Evolutionary conservation across 345 rosid species (phyloP).

Genomic region (Pugionium cornutum): DNA sequence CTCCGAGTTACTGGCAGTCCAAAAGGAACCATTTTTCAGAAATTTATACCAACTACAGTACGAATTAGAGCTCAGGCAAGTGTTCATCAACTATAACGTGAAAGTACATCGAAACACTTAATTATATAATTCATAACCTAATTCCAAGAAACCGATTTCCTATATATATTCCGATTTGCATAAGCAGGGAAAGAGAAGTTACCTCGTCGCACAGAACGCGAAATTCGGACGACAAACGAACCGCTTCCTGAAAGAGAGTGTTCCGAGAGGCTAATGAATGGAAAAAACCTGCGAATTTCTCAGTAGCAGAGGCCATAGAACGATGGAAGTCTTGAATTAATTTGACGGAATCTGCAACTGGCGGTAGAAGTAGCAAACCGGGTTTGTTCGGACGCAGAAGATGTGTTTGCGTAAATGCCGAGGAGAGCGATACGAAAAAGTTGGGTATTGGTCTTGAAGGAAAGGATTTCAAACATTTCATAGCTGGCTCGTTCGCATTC

Average conservation of each 20-base stretch:
- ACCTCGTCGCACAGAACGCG: conserved; percentile 52
- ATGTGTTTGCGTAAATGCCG: conserved; percentile 50
- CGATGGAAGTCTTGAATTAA: conserved; percentile 46
- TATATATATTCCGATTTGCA: neutral
- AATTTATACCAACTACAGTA: neutral
- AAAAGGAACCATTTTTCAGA: neutral
- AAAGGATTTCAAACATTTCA: conserved; percentile 28
- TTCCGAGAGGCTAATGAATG: conserved; percentile 50
- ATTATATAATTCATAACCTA: neutral
- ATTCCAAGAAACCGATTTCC: neutral
- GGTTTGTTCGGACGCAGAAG: conserved; percentile 37
- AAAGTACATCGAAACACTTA: neutral
- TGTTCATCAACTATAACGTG: neutral
- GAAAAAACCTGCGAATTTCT: conserved; percentile 43
- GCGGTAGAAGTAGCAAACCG: conserved; percentile 34
- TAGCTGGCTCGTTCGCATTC: conserved; percentile 34
- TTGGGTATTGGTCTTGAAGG: conserved; percentile 30
- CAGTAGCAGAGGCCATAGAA: conserved; percentile 50
- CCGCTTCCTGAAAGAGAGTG: conserved; percentile 49
- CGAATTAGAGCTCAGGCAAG: conserved; percentile 1
- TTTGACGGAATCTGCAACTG: conserved; percentile 38
- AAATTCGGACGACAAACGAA: conserved; percentile 51
- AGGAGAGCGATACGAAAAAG: conserved; percentile 42
- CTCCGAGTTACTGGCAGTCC: neutral
- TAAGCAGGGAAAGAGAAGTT: conserved; percentile 2